Evolutionary conservation across 2,329 filamentous ascomycete genomes (phyloP), one percentile per base, ranked within the genome.

Genomic region (Apiospora koreana): DNA sequence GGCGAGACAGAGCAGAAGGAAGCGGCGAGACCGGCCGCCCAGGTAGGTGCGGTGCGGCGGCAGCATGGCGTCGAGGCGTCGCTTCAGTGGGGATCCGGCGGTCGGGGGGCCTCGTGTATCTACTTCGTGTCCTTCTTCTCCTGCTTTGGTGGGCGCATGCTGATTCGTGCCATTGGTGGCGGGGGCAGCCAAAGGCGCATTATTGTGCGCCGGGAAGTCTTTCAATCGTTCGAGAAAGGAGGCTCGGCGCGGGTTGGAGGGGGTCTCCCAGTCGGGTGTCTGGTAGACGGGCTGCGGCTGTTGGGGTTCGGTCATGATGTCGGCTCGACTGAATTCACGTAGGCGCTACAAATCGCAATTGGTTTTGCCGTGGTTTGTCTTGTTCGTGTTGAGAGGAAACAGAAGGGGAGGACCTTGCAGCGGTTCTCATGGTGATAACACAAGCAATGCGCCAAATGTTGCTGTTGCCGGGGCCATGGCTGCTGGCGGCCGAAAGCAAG

Each of bases 11-110:
- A 76, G 73, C 12, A 77, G 71, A 7, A 78, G 58, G 65, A 74
- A 75, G 38, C 74, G 75, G 62, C 76, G 74, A 25, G 75, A 71
- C 50, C 71, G 75, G 68, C 72, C 74, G 25, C 76, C 74, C 43
- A 74, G 68, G 69, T 78, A 78, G 35, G 71, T 74, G 62, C 72
- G 72, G 67, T 77, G 69, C 5, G 76, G 74, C 1, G 76, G 76
- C n/a, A 78, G 38, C 58, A 69, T 28, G 48, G 70, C 64, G 69
- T 78, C 73, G 54, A 78, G 65, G 58, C 73, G 74, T 28, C 28
- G 62, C 23, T 68, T 71, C 9, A 75, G 54, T 50, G 70, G 67
- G 62, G 70, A 64, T 25, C 43, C 38, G 50, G 71, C 31, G 54
- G 38, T 12, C 16, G 28, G 45, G 7, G 48, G 14, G 2, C 46